Evolutionary conservation across 2,329 filamentous ascomycete species (phyloP).

Genomic region (Rhynchosporium agropyri): DNA sequence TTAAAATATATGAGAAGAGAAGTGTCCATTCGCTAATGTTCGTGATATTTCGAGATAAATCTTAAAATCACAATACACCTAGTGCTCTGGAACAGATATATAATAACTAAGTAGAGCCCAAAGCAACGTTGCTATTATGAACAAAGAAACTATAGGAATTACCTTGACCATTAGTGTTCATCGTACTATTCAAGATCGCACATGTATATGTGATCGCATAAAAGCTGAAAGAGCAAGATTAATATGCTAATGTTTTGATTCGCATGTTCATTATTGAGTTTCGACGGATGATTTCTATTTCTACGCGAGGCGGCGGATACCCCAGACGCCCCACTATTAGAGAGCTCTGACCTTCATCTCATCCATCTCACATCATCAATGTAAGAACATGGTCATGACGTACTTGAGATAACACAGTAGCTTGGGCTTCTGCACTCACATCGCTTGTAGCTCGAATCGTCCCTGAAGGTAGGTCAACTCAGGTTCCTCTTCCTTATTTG

Average conservation of each 20-base stretch:
- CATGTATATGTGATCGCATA: too few relatives aligned
- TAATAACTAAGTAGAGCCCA: neutral
- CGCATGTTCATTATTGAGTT: neutral
- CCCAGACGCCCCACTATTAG: neutral
- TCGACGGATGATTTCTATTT: neutral
- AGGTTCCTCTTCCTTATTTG: neutral
- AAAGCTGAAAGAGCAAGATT: neutral
- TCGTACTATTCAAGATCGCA: too few relatives aligned
- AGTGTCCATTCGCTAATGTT: too few relatives aligned
- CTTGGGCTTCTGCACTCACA: constrained; percentile 5
- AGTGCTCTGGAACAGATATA: too few relatives aligned
- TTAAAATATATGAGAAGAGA: neutral
- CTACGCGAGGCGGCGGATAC: constrained; percentile 3
- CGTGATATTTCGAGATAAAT: too few relatives aligned
- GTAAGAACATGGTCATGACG: constrained; percentile 5
- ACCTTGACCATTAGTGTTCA: too few relatives aligned
- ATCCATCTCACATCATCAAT: neutral
- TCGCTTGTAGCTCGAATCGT: neutral
- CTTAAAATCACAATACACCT: too few relatives aligned
- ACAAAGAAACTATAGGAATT: too few relatives aligned
- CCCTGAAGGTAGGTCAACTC: neutral
- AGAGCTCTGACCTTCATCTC: neutral
- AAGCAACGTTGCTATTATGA: too few relatives aligned
- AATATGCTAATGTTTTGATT: neutral
- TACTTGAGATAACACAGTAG: neutral